phyloP scores from a whole-genome alignment of 1,284 basidiomycete species.

The Cryptococcus hybrid region DNA sequence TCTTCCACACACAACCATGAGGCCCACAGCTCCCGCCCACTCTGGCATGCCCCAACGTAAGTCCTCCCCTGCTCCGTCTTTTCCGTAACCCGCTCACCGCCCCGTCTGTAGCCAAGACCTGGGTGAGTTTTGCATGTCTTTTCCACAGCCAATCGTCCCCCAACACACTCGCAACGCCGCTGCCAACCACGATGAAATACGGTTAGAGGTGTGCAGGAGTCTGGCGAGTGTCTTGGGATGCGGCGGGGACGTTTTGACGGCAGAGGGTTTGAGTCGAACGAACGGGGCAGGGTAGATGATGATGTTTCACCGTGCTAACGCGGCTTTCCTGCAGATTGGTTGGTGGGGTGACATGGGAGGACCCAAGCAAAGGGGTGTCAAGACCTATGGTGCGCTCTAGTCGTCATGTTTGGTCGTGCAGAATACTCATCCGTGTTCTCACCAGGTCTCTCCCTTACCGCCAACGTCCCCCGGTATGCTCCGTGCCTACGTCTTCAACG shows the following conservation, averaged over 20 bases:
- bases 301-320: background rate
- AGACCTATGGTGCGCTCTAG: constrained; percentile 65
- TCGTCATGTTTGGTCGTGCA: background rate
- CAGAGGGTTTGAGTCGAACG: background rate
- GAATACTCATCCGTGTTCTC: background rate
- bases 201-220: too few relatives aligned
- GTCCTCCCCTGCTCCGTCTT: background rate
- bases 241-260: background rate
- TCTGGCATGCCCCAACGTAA: constrained; percentile 67
- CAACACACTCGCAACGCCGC: too few relatives aligned
- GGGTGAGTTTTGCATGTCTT: constrained; percentile 13
- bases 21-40: constrained; percentile 60
- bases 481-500: constrained; percentile 80
- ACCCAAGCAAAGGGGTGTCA: constrained; percentile 73
- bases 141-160: background rate
- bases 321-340: constrained; percentile 58
- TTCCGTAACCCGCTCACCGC: too few relatives aligned
- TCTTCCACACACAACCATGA: constrained; percentile 55
- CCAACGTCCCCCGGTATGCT: constrained; percentile 69
- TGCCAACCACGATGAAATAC: too few relatives aligned
- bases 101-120: constrained; percentile 37
- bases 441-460: constrained; percentile 77
- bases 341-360: constrained; percentile 88
- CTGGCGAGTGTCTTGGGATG: background rate
- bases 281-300: background rate